Evolutionary conservation across 495 filamentous ascomycete species (phyloP), one percentile per base, ranked within the genome.

Genomic region (Aspergillus bertholletiae): DNA sequence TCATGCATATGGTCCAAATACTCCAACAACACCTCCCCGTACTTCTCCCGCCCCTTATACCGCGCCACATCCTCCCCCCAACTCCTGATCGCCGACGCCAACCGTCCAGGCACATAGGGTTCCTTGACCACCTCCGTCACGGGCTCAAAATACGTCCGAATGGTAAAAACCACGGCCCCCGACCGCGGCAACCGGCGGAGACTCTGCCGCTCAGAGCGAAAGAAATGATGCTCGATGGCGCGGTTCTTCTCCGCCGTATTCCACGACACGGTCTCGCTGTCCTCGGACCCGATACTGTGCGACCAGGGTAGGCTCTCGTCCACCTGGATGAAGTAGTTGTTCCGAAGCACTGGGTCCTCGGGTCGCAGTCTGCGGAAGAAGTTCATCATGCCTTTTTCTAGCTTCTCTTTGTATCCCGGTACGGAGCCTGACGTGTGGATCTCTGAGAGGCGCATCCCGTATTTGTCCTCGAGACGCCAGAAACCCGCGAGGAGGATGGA

Each of bases 401-500:
- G 69, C 62, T 91, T 92, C 67, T 86, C 78, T 46, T 78, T 79
- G 74, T 77, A 96, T 41, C 86, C 83, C 1, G 92, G 91, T 8
- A 96, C 92, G 57, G 88, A 78, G 20, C 89, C 92, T 1, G 81
- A 84, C 0, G 87, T 90, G 64, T 96, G 92, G 65, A 96, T 94
- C 58, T 94, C 88, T 2, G 81, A 84, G 4, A 96, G 70, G 21
- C 79, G 75, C 91, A 96, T 94, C 7, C 88, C 87, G 66, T 88
- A 85, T 72, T 96, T 95, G 62, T 96, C 89, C 48, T 80, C 74
- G 6, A 96, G 80, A 7, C 89, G 83, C 92, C 90, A 96, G 74
- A 96, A 96, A 0, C 90, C 91, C 0, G 90, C 82, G 0, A 96
- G 78, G 9, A 96, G 76, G 49, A 94, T 86, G 6, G 86, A 79